phyloP scores from a whole-genome alignment of 257 asterid species.

The Galeopsis tetrahit region DNA sequence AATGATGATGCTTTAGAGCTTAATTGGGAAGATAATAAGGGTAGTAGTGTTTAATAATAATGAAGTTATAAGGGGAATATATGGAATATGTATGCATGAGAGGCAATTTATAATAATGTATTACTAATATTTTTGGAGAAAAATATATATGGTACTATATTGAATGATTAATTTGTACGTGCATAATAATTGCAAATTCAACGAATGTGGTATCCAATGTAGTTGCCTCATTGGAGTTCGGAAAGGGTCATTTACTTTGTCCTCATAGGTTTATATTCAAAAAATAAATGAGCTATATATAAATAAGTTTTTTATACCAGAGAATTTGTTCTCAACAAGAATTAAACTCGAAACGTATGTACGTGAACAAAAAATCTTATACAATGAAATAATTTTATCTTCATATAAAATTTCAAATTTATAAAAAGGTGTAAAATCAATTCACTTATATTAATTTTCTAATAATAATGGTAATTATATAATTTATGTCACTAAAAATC shows the following conservation, averaged over 20 bases:
- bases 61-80: neutral
- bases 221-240: neutral
- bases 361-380: no score
- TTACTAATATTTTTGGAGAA: neutral
- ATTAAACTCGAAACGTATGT: no score
- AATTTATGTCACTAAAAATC: no score
- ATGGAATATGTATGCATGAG: neutral
- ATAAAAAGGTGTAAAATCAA: no score
- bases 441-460: no score
- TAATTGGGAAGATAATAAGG: neutral
- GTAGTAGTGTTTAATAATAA: neutral
- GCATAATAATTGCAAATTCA: neutral
- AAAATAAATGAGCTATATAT: no score
- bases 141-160: neutral
- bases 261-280: neutral
- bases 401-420: no score
- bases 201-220: constrained; percentile 28
- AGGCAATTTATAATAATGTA: neutral
- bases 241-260: constrained; percentile 10
- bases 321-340: no score
- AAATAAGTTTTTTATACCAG: no score
- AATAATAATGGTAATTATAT: no score
- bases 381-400: no score
- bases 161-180: neutral
- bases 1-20: no score